Conservation (phyloP, 768 basidiomycete genomes). For the Filobasidium wieringae region DNA sequence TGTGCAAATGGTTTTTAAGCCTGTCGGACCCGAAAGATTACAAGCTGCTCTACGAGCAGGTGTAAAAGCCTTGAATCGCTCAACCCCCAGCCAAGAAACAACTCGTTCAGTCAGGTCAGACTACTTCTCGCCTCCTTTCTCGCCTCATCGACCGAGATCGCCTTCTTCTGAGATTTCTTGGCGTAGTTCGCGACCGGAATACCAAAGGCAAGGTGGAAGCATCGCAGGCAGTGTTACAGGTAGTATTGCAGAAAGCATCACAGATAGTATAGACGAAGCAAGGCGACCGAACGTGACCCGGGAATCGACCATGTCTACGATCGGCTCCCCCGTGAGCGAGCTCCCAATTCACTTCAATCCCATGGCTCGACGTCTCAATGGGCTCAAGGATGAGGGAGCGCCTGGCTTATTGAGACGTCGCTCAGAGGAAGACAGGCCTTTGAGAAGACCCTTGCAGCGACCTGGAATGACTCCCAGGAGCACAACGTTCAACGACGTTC, state of each 20-base stretch:
- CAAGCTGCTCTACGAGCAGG: slow-evolving; percentile 55
- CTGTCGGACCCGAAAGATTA: slow-evolving; percentile 68
- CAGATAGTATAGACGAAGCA: too few species aligned
- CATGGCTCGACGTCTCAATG: slow-evolving; percentile 4
- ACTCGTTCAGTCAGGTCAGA: slow-evolving; percentile 3
- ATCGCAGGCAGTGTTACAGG: neutral
- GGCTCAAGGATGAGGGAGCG: neutral
- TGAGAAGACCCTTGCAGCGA: slow-evolving; percentile 28
- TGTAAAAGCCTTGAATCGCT: slow-evolving; percentile 43
- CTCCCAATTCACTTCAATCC: slow-evolving; percentile 1
- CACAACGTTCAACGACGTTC: slow-evolving; percentile 41
- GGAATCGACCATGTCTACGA: slow-evolving; percentile 2
- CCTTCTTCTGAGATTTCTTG: neutral
- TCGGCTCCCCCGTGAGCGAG: slow-evolving; percentile 4
- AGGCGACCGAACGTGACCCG: neutral
- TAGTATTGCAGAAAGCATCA: neutral
- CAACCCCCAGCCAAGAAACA: slow-evolving; percentile 8
- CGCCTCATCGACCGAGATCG: slow-evolving; percentile 1
- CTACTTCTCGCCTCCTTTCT: slow-evolving; percentile 13
- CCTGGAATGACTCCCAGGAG: slow-evolving; percentile 47
- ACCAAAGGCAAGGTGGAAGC: neutral
- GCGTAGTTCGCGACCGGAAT: neutral
- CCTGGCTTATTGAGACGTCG: slow-evolving; percentile 22
- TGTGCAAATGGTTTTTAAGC: slow-evolving; percentile 80
- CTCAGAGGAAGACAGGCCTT: slow-evolving; percentile 31